These are phyloP conservation scores for Coemansia sp. DNA, from an alignment of 192 early-diverging fungal genomes.

Conservation along the genomic window DNA sequence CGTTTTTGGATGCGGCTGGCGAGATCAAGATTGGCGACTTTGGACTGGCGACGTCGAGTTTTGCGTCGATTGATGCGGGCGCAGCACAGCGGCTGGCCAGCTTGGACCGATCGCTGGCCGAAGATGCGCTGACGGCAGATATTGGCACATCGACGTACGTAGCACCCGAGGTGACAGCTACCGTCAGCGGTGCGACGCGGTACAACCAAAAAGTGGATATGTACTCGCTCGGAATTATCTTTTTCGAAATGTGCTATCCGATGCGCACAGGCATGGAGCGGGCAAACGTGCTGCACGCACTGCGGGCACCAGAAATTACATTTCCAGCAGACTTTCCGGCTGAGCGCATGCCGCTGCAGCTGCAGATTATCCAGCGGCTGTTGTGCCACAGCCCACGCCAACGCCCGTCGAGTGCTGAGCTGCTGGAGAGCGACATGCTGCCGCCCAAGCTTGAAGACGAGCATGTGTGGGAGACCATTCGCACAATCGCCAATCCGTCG, in stretches of 20 bases:
- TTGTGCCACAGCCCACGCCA: conserved; percentile 74
- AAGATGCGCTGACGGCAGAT: conserved; percentile 60
- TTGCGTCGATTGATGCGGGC: conserved; percentile 1
- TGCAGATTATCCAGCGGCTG: conserved; percentile 68
- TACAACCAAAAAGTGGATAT: conserved; percentile 88
- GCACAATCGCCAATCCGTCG: conserved; percentile 85
- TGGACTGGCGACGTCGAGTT: conserved; percentile 76
- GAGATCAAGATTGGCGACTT: conserved; percentile 84
- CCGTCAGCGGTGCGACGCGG: conserved; percentile 41
- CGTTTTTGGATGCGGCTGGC: conserved; percentile 62
- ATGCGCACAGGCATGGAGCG: conserved; percentile 92
- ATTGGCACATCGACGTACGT: conserved; percentile 94
- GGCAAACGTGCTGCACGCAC: conserved; percentile 62
- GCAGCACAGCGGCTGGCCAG: conserved; percentile 7
- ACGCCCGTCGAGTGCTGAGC: conserved; percentile 76
- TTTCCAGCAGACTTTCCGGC: conserved; percentile 62
- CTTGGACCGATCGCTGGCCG: neutral
- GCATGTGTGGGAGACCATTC: conserved; percentile 85
- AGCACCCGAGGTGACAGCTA: conserved; percentile 59
- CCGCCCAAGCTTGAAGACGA: conserved; percentile 88
- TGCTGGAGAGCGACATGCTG: conserved; percentile 76
- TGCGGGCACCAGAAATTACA: conserved; percentile 56
- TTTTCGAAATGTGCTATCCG: conserved; percentile 92
- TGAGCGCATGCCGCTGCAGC: conserved; percentile 65
- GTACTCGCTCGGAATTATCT: conserved; percentile 93